Conservation (phyloP, 306 rosid genomes). For the Cicer bijugum region DNA sequence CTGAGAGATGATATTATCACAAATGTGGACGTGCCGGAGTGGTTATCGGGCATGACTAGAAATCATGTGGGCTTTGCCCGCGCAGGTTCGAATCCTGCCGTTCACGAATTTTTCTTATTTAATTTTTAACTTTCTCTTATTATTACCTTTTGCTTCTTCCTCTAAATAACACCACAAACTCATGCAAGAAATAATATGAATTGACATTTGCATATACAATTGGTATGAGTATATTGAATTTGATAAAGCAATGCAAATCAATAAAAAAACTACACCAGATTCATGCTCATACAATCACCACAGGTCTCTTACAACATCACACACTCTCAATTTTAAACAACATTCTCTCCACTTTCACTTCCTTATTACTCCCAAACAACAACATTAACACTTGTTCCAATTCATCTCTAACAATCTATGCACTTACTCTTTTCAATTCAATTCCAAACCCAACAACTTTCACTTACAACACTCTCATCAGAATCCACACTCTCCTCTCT, state of each 20-base stretch:
- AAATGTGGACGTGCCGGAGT: conserved; percentile 60
- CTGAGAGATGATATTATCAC: accelerated
- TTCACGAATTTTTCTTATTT: conserved; percentile 30
- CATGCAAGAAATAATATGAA: neutral
- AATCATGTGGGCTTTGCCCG: conserved; percentile 80
- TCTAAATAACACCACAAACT: neutral
- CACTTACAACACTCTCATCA: conserved; percentile 67
- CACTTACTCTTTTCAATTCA: conserved; percentile 57
- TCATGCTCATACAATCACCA: conserved; percentile 57
- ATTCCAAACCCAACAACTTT: conserved; percentile 68
- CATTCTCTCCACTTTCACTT: conserved; percentile 55
- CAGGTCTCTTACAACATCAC: conserved; percentile 45
- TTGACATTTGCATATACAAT: neutral
- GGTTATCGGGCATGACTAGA: conserved; percentile 87
- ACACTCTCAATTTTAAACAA: conserved; percentile 33
- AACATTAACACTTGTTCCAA: neutral
- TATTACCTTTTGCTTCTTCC: neutral
- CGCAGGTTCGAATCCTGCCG: conserved; percentile 84
- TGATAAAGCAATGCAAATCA: conserved; percentile 57
- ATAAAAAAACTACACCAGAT: conserved; percentile 58
- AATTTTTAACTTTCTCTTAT: accelerated
- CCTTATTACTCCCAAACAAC: conserved; percentile 36
- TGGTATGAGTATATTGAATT: conserved; percentile 25
- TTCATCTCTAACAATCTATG: conserved; percentile 41
- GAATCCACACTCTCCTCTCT: conserved; percentile 64